phyloP scores from a whole-genome alignment of 139 green algal species.

The Chlamydomonas schloesseri region DNA sequence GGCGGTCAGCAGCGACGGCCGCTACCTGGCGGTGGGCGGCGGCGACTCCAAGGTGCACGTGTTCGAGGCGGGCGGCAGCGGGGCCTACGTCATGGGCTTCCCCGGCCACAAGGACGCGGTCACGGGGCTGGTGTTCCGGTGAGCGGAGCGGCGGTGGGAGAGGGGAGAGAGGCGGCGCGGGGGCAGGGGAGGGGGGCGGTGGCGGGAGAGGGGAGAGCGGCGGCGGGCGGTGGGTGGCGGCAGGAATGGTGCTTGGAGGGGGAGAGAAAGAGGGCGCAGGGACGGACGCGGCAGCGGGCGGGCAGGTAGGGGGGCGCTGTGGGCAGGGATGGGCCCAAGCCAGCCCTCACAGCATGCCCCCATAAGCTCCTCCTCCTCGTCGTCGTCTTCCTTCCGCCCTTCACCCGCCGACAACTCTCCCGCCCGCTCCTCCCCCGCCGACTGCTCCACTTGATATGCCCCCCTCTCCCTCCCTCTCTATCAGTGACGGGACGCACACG shows the following conservation, averaged over 20 bases:
- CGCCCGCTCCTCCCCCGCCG: too few relatives aligned
- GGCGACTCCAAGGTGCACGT: constrained; percentile 87
- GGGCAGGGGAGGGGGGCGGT: neutral
- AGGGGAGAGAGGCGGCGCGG: neutral
- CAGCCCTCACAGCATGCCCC: too few relatives aligned
- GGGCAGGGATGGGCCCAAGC: too few relatives aligned
- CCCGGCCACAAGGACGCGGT: constrained; percentile 74
- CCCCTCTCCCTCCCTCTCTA: too few relatives aligned
- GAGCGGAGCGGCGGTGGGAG: neutral
- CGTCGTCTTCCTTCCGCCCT: too few relatives aligned
- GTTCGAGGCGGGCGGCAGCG: constrained; percentile 77
- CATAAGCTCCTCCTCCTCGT: too few relatives aligned
- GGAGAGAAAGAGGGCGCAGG: neutral
- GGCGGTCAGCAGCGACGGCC: constrained; percentile 73
- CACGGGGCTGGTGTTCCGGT: constrained; percentile 82
- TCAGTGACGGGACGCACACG: constrained; percentile 79
- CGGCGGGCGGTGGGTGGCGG: neutral
- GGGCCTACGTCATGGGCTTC: constrained; percentile 50
- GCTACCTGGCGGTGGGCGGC: constrained; percentile 86
- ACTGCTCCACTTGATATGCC: too few relatives aligned
- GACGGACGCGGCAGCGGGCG: neutral
- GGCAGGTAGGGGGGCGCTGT: too few relatives aligned
- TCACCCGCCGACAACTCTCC: too few relatives aligned
- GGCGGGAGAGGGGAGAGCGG: neutral
- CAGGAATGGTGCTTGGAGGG: neutral